Evolutionary conservation across 2,329 filamentous ascomycete species (phyloP), one percentile per base, ranked within the genome.

Genomic region (Tolypocladium ovalisporum): DNA sequence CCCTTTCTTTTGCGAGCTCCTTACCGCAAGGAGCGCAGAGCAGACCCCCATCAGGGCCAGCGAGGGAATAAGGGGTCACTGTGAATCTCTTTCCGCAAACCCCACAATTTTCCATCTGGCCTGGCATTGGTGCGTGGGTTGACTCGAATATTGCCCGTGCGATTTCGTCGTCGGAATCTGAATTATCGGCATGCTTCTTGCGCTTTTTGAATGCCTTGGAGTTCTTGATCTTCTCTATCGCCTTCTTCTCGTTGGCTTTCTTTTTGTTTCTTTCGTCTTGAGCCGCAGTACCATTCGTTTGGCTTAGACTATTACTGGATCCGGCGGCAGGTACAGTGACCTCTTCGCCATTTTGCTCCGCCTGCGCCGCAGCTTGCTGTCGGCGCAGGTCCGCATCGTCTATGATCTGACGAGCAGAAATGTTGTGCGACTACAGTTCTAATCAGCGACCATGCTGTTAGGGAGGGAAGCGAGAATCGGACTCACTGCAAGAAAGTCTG

Each of bases 81-180:
- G 90, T 96, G 67, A 97, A 97, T 40, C 91, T 85, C 70, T 94
- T 96, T 49, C 81, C 79, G 70, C 93, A 97, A 3, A 86, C 75
- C 61, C 89, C 90, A 68, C 93, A 97, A 63, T 96, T 92, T 61
- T 89, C 90, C 67, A 93, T 83, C 70, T 97, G 93, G 2, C 90
- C 91, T 1, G 90, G 89, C n/a, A 86, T 69, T 1, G 86, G 85
- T 36, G 76, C 76, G 40, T 72, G 65, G 32, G 68, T 69, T 59
- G 79, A 65, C 54, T 79, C 64, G 65, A 83, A 73, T 22, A 83
- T 71, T 64, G 76, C 74, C 15, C 71, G 69, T 3, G 76, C 77
- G 52, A 82, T 61, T 19, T 79, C 80, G 54, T 81, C 76, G 8
- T 81, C 79, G 4, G 79, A 76, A 12, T 78, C 76, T 0, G 70